Evolutionary conservation across 495 filamentous ascomycete species (phyloP), one percentile per base, ranked within the genome.

Genomic region (Xylaria sp.): DNA sequence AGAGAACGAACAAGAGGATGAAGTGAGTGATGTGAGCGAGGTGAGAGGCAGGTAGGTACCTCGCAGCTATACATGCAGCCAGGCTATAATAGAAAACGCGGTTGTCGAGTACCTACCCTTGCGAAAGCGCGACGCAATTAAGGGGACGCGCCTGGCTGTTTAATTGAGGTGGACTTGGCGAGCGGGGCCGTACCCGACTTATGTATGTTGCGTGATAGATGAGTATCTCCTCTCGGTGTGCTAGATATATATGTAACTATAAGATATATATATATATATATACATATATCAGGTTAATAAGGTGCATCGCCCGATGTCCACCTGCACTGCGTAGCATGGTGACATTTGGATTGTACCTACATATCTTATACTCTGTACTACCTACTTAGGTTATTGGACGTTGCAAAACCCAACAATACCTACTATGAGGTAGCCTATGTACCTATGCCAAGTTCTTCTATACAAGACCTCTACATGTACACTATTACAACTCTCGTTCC

Each of bases 91-190:
- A 31, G n/a, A 63, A 63, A 46, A 63, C 61, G 61, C 61, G 61
- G 41, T 63, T 17, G 52, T 17, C 52, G 6, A 31, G 52, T 31
- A 55, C 52, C n/a, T n/a, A 12, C 15, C 61, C 35, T 44, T 63
- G 61, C 21, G 35, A 63, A 44, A 44, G 37, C 61, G 61, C 61
- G 61, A 63, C 61, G n/a, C 33, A 62, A 62, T 62, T 62, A 62
- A 62, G 5, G 33, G 35, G 26, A 63, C 61, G 61, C 61, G 59
- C 59, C n/a, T 62, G 37, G 59, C 40, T 3, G 35, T 59, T 59
- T 35, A 59, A 59, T 37, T 59, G 57, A 59, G 33, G 35, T 35
- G 53, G 26, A 5, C 21, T 26, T 53, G 15, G 2, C 48, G 48
- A 21, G n/a, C n/a, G n/a, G n/a, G n/a, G n/a, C n/a, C n/a, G n/a